A percentile compares a stretch with the other conserved stretches of the same genome.
Evolutionary conservation across 2,329 filamentous ascomycete genomes (phyloP).

Genomic region (Aspergillus sojae): DNA sequence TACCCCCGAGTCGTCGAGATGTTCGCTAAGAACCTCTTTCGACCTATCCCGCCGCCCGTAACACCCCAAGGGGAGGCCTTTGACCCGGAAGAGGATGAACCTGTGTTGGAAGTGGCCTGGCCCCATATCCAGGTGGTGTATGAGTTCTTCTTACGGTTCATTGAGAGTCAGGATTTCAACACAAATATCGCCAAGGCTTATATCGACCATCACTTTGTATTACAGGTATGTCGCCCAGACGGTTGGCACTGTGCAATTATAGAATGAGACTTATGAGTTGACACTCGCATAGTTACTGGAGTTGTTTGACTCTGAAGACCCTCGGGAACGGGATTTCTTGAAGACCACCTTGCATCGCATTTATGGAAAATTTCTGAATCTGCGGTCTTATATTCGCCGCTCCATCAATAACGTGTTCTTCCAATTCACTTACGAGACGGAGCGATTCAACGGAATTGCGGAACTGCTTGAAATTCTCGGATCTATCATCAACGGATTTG

Average conservation of each 20-base stretch:
- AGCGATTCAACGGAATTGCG: slow-evolving; percentile 97
- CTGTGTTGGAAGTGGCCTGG: slow-evolving; percentile 97
- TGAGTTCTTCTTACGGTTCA: slow-evolving; percentile 98
- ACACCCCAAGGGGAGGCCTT: slow-evolving; percentile 98
- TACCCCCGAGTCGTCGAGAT: slow-evolving; percentile 98
- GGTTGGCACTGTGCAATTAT: background rate
- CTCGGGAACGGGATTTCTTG: slow-evolving; percentile 91
- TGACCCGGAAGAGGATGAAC: slow-evolving; percentile 97
- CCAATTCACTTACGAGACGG: slow-evolving; percentile 98
- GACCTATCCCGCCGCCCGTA: slow-evolving; percentile 93
- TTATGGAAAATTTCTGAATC: slow-evolving; percentile 97
- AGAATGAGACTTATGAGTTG: slow-evolving; percentile 8
- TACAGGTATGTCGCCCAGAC: slow-evolving; percentile 58
- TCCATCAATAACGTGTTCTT: slow-evolving; percentile 99
- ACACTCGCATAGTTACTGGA: slow-evolving; percentile 70
- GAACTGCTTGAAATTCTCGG: slow-evolving; percentile 95
- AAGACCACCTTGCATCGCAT: slow-evolving; percentile 98
- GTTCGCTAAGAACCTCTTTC: slow-evolving; percentile 98
- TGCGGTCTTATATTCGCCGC: slow-evolving; percentile 93
- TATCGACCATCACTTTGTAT: slow-evolving; percentile 96
- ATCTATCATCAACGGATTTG: slow-evolving; percentile 99
- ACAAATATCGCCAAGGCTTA: slow-evolving; percentile 99
- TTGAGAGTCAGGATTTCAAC: slow-evolving; percentile 99
- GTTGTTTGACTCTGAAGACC: slow-evolving; percentile 97
- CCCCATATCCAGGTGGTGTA: slow-evolving; percentile 99